Conservation (phyloP, 2,329 filamentous ascomycete species). For the Ophiostoma ips region DNA sequence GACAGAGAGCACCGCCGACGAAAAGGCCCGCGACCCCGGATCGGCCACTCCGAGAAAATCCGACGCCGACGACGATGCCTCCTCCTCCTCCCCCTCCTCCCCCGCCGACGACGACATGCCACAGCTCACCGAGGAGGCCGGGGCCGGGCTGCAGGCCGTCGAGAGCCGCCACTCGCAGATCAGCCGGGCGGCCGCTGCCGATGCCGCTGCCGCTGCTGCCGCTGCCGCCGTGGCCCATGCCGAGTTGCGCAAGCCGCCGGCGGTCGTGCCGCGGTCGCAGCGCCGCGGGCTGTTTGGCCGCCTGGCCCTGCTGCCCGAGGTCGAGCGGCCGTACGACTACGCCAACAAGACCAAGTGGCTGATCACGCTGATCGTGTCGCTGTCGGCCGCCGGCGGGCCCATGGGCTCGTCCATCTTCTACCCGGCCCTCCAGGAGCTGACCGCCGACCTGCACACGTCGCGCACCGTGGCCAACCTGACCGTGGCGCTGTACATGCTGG, state of each 20-base stretch:
- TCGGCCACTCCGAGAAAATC: not conserved
- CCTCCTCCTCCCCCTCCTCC: no score
- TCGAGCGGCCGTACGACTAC: slow-evolving; percentile 64
- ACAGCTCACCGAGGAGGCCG: slow-evolving; percentile 10
- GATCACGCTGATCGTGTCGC: slow-evolving; percentile 62
- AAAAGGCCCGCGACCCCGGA: no score
- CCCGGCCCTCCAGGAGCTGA: slow-evolving; percentile 54
- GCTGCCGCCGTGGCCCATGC: no score
- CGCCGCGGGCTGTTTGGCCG: slow-evolving; percentile 61
- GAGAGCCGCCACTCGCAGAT: slow-evolving; percentile 7
- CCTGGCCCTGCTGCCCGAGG: slow-evolving; percentile 56
- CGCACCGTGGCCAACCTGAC: slow-evolving; percentile 59
- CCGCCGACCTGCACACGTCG: slow-evolving; percentile 45
- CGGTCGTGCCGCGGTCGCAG: slow-evolving; percentile 29
- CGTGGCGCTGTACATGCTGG: slow-evolving; percentile 68
- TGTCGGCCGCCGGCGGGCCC: slow-evolving; percentile 65
- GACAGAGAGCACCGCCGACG: no score
- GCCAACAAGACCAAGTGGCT: slow-evolving; percentile 65
- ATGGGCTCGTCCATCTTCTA: slow-evolving; percentile 77
- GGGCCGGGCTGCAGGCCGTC: slow-evolving; percentile 12
- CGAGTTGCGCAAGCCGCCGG: no score
- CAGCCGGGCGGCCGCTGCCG: not conserved
- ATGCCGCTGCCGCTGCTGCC: not conserved
- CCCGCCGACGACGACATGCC: slow-evolving; percentile 4
- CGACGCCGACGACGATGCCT: no score